Evolutionary conservation across 208 protist species (phyloP), one percentile per base, ranked within the genome.

Genomic region (Herpetomonas samuelpessoai): DNA sequence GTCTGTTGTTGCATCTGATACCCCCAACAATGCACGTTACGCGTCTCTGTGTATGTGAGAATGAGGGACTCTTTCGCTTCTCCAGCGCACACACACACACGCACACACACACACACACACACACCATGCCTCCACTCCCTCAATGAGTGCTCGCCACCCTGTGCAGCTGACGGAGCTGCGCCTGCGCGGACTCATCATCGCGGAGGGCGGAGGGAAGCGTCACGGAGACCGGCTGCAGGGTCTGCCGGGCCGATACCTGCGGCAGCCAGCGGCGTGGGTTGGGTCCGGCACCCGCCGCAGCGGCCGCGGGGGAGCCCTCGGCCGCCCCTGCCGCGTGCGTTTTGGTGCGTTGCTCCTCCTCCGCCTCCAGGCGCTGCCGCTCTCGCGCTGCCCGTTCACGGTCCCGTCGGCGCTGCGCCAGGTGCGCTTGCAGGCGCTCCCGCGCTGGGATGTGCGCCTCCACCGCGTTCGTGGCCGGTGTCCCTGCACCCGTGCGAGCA

Each of bases 191-290:
- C 35, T 79, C 68, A 38, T 79, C 68, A 4, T 56, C 46, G 25
- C 59, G 49, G n/a, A 83, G 57, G 1, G 80, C 81, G 0, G 68
- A 75, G 3, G 80, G 80, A 31, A 86, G 62, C 30, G 69, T 59
- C 38, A 93, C 71, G 14, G 65, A 58, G n/a, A 93, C 67, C 18
- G 74, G 80, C 39, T 80, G 62, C 22, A 89, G 50, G 10, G 72
- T 48, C 55, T 88, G 77, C 14, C 71, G 62, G 41, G 74, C 51
- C 0, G 77, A 71, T 9, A 85, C 49, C 21, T 56, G 60, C 6
- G 75, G 71, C 22, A 82, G 53, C 25, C 52, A 57, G 21, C 65
- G 39, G 9, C 65, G 38, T 24, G 38, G 57, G 18, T 58, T 30
- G 30, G 56, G 24, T 25, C 76, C 31, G 3, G 68, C 46, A n/a